Evolutionary conservation across 441 rosid species (phyloP), one percentile per base, ranked within the genome.

Genomic region (Manihot esculenta): DNA sequence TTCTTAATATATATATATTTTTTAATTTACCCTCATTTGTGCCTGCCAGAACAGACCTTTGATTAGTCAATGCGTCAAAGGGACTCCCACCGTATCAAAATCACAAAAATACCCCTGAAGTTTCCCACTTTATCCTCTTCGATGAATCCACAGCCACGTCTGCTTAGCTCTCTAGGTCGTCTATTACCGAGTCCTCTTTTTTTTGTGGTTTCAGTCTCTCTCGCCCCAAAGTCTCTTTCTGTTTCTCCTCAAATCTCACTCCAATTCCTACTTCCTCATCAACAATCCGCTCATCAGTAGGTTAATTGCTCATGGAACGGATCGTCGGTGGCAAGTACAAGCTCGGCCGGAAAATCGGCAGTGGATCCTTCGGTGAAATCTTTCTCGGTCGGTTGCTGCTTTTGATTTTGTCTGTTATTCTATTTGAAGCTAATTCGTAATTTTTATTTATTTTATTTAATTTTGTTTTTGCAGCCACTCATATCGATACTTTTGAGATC

Each of bases 331-430:
- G 93, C 63, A 89, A 89, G 83, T 89, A 77, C 80, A 91, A 89
- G 89, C 94, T 93, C 73, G 98, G 92, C 65, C 93, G 97, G 51
- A 88, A 88, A 86, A 91, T 93, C 93, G 98, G 98, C 75, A 84
- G 96, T 73, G 97, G 98, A 80, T 93, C 98, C 45, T 93, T 88
- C 76, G 98, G 98, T 27, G 97, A 93, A 83, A 94, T 94, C 60
- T 90, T 74, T 78, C 88, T 90, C 18, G 99, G 99, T 94, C 20
- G 20, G 82, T 81, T 58, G 2, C 11, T 9, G 26, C 30, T 35
- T 38, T 24, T 38, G 67, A 70, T 42, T 61, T 17, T n/a, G 27
- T 53, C 9, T 64, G 7, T 54, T 38, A 5, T 23, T 54, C 3
- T 15, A 11, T 48, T 38, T 61, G 3, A 1, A 26, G 68, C 21